Percentiles rank a stretch among this genome's conserved stretches.
Conservation (phyloP, 805 yeast species). For the Candida xyloterini region DNA sequence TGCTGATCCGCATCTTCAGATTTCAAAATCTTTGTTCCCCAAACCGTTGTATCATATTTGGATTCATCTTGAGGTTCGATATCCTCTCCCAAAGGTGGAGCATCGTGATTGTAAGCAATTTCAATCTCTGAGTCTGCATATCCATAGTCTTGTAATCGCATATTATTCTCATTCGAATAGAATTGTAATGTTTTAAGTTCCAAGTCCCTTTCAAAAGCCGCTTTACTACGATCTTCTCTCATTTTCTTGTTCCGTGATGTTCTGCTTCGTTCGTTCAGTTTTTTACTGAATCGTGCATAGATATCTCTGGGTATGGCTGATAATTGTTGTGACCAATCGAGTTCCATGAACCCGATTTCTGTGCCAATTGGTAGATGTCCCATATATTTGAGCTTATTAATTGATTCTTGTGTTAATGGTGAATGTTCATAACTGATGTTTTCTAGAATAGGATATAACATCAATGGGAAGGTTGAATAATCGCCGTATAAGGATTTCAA, state of each 20-base stretch:
- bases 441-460: slow-evolving; percentile 60
- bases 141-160: slow-evolving; percentile 36
- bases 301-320: slow-evolving; percentile 41
- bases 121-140: slow-evolving; percentile 33
- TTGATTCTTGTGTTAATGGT: slow-evolving; percentile 50
- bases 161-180: slow-evolving; percentile 54
- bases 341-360: slow-evolving; percentile 75
- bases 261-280: slow-evolving; percentile 55
- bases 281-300: slow-evolving; percentile 47
- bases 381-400: slow-evolving; percentile 66
- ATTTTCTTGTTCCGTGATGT: slow-evolving; percentile 45
- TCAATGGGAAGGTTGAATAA: slow-evolving; percentile 67
- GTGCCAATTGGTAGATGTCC: slow-evolving; percentile 85
- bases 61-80: slow-evolving; percentile 10
- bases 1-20: slow-evolving; percentile 35
- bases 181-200: slow-evolving; percentile 59
- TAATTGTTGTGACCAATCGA: slow-evolving; percentile 60
- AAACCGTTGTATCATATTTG: slow-evolving; percentile 48
- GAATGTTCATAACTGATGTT: slow-evolving; percentile 61
- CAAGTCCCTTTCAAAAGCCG: slow-evolving; percentile 52
- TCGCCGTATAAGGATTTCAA: slow-evolving; percentile 58
- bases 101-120: slow-evolving; percentile 13
- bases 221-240: slow-evolving; percentile 60
- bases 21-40: slow-evolving; percentile 68
- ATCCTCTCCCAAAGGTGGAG: slow-evolving; percentile 16